phyloP scores from a whole-genome alignment of 305 asterid species.

The Fraxinus nigra region DNA sequence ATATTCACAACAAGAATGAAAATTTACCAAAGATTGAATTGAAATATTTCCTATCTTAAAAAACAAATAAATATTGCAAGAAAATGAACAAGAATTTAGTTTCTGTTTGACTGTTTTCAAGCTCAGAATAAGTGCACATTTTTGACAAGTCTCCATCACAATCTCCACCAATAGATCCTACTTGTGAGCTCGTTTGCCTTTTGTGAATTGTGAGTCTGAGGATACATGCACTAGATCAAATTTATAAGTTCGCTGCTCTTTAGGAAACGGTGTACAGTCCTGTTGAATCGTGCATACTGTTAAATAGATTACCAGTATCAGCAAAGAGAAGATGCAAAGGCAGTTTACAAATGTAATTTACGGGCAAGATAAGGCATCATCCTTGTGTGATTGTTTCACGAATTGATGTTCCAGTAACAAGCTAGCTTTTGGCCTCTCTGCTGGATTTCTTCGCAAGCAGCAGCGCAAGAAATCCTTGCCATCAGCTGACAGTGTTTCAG shows the following conservation, averaged over 20 bases:
- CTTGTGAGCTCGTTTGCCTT: constrained; percentile 28
- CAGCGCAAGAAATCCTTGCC: constrained; percentile 77
- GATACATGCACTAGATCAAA: constrained; percentile 24
- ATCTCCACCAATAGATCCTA: constrained; percentile 17
- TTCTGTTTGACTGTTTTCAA: background rate
- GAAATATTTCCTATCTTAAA: background rate
- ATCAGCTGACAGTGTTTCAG: constrained; percentile 75
- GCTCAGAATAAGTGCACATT: background rate
- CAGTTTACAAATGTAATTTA: constrained; percentile 21
- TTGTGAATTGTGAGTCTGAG: constrained; percentile 25
- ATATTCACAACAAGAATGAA: background rate
- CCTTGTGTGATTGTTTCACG: constrained; percentile 25
- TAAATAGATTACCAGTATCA: background rate
- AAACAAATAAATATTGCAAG: background rate
- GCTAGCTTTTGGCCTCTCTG: constrained; percentile 72
- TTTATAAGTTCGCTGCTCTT: constrained; percentile 14
- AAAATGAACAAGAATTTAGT: background rate
- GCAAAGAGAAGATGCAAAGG: background rate
- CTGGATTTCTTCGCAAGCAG: constrained; percentile 83
- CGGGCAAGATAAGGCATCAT: constrained; percentile 2
- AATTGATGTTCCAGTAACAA: constrained; percentile 73
- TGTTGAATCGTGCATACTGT: constrained; percentile 27
- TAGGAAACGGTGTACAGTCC: constrained; percentile 27
- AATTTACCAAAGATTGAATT: background rate
- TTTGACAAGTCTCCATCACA: background rate